A percentile compares a stretch with the other conserved stretches of the same genome.
phyloP scores from a whole-genome alignment of 108 stramenopile species.

The Skeletonema potamos region DNA sequence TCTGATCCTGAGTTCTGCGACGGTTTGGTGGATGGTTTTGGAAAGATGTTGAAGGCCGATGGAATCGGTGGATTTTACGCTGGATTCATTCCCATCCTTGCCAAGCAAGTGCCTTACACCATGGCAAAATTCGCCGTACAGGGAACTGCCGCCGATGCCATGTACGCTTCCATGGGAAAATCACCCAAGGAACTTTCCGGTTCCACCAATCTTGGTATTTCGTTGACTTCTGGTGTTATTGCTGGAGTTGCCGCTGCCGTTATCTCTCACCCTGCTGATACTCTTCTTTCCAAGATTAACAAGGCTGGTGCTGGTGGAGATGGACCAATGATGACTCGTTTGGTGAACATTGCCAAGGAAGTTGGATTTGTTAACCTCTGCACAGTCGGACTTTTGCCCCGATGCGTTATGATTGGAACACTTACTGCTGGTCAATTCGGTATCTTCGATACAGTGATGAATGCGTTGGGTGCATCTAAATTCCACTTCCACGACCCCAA shows the following conservation, averaged over 20 bases:
- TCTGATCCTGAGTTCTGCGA: constrained; percentile 92
- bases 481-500: constrained; percentile 97
- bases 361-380: constrained; percentile 95
- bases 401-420: constrained; percentile 99
- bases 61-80: constrained; percentile 95
- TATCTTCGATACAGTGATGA: constrained; percentile 99
- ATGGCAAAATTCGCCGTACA: constrained; percentile 99
- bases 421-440: constrained; percentile 99
- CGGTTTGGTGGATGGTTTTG: constrained; percentile 87
- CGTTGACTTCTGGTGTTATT: constrained; percentile 94
- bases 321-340: constrained; percentile 88
- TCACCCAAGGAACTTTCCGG: constrained; percentile 58
- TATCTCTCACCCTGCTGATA: constrained; percentile 99
- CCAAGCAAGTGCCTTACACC: constrained; percentile 99
- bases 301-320: constrained; percentile 95
- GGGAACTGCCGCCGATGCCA: constrained; percentile 90
- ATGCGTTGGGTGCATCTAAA: constrained; percentile 91
- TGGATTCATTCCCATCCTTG: constrained; percentile 94
- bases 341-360: constrained; percentile 92
- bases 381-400: constrained; percentile 93
- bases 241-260: constrained; percentile 97
- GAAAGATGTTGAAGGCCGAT: constrained; percentile 84
- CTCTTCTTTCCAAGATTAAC: constrained; percentile 98
- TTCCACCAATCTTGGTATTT: constrained; percentile 77
- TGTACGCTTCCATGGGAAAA: constrained; percentile 85